These are phyloP conservation scores for Irpex sp. DNA, from an alignment of 1,284 basidiomycete species.

Conservation along the genomic window DNA sequence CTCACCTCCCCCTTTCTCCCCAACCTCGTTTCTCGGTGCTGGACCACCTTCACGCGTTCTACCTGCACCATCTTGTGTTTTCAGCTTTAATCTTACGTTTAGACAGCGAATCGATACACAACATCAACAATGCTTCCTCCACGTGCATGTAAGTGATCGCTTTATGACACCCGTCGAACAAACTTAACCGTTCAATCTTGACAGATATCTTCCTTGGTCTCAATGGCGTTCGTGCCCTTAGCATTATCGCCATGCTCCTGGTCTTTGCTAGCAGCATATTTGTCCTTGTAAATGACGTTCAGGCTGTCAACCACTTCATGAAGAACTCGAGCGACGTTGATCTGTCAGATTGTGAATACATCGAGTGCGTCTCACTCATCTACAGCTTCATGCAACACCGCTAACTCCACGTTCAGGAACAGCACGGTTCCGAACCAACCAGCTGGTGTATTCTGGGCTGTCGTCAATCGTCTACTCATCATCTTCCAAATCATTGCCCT, in stretches of 20 bases:
- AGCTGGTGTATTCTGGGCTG: constrained; percentile 86
- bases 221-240: constrained; percentile 74
- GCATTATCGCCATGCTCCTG: constrained; percentile 74
- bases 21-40: constrained; percentile 18
- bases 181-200: not conserved
- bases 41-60: constrained; percentile 17
- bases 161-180: not conserved
- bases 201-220: constrained; percentile 75
- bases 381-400: constrained; percentile 7
- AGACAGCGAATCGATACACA: constrained; percentile 1
- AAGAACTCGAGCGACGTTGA: constrained; percentile 33
- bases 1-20: not conserved
- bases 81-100: not conserved
- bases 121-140: constrained; percentile 30
- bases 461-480: constrained; percentile 81
- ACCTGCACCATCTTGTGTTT: not conserved
- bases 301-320: constrained; percentile 68
- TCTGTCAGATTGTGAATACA: constrained; percentile 69
- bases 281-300: constrained; percentile 75
- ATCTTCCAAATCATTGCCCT: constrained; percentile 79
- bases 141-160: constrained; percentile 33
- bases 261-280: constrained; percentile 82
- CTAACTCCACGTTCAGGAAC: constrained; percentile 37
- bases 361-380: constrained; percentile 48
- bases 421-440: constrained; percentile 88